Percentiles rank a stretch among this genome's conserved stretches.
These are phyloP conservation scores for Tuber magnatum DNA, from an alignment of 495 filamentous ascomycete species.

Conservation along the genomic window DNA sequence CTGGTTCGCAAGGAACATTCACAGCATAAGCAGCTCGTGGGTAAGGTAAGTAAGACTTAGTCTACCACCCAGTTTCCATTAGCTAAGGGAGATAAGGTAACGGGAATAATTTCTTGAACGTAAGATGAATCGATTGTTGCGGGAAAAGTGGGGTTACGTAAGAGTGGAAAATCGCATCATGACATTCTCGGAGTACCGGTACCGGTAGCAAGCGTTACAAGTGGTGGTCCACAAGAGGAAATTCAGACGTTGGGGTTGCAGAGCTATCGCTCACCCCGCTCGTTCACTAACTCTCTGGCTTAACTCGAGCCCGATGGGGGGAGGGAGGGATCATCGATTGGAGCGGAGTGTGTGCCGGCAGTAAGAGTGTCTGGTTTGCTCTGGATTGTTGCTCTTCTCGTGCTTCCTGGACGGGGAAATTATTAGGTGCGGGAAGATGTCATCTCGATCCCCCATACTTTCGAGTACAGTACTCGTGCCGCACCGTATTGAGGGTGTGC, in stretches of 20 bases:
- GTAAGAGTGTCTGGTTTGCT: background rate
- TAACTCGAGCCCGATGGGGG: background rate
- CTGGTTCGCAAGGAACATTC: background rate
- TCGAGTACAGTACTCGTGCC: background rate
- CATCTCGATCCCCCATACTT: background rate
- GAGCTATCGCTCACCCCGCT: background rate
- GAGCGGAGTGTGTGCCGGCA: background rate
- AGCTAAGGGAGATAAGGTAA: slow-evolving; percentile 2
- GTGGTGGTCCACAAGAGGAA: background rate
- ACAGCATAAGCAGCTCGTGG: background rate
- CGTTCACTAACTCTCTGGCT: background rate
- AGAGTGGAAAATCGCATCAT: background rate
- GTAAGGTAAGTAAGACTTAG: background rate
- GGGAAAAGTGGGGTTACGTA: background rate
- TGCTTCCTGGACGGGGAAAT: background rate
- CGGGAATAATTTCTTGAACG: background rate
- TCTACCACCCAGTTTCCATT: background rate
- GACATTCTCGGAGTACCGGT: background rate
- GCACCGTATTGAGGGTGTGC: background rate
- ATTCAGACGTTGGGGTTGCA: background rate
- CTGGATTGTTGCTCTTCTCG: background rate
- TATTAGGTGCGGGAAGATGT: background rate
- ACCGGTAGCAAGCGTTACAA: background rate
- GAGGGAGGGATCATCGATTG: background rate
- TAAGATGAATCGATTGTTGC: background rate